Evolutionary conservation across 139 green algal genomes (phyloP).

Genomic region (Coelastrella sp.): DNA sequence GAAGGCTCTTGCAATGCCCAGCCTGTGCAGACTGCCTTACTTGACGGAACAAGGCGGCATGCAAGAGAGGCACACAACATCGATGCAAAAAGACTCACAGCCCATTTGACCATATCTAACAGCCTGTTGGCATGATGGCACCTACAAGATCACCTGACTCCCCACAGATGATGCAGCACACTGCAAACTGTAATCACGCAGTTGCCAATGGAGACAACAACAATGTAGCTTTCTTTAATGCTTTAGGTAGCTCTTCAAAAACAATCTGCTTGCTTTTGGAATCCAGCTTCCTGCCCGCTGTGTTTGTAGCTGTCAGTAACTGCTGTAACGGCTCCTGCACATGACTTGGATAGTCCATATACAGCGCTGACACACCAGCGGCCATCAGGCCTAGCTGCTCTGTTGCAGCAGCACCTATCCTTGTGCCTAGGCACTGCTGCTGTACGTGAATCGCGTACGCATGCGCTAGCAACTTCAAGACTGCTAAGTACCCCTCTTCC

Average conservation of each 20-base stretch:
- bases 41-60: no score
- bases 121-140: no score
- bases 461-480: conserved; percentile 44
- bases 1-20: no score
- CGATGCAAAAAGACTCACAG: no score
- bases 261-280: not conserved
- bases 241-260: conserved; percentile 30
- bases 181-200: not conserved
- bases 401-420: conserved; percentile 50
- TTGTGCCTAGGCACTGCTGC: conserved; percentile 53
- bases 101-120: no score
- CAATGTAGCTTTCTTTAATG: conserved; percentile 14
- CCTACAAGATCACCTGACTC: not conserved
- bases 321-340: conserved; percentile 25
- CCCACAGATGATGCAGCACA: no score
- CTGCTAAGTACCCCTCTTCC: conserved; percentile 6
- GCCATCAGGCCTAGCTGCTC: conserved; percentile 38
- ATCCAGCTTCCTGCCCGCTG: conserved; percentile 5
- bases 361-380: conserved; percentile 26
- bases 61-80: no score
- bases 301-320: conserved; percentile 6
- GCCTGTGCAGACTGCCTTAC: no score
- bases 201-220: conserved; percentile 29
- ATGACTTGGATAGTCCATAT: conserved; percentile 37
- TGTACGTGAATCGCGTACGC: conserved; percentile 45